Evolutionary conservation across 805 yeast species (phyloP).

Genomic region (Starmerella geochares): DNA sequence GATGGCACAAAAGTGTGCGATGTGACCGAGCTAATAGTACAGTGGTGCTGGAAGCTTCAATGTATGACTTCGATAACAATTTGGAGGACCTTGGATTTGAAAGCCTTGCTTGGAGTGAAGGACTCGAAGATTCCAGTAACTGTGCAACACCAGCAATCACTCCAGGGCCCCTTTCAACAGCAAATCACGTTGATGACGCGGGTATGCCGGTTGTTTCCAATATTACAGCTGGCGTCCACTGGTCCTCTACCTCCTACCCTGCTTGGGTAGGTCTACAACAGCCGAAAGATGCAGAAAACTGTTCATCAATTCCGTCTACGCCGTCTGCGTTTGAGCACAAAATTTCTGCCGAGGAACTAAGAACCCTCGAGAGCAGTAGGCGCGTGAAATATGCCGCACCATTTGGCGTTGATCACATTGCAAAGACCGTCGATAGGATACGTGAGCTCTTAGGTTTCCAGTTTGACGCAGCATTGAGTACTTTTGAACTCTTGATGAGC

Average conservation of each 20-base stretch:
- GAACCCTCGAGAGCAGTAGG: background rate
- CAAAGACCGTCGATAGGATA: slow-evolving; percentile 44
- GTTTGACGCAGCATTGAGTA: slow-evolving; percentile 50
- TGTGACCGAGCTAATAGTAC: background rate
- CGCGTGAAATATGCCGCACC: slow-evolving; percentile 15
- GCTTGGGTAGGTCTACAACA: slow-evolving; percentile 63
- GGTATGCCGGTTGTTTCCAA: slow-evolving; percentile 10
- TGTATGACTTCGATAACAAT: background rate
- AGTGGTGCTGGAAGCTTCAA: background rate
- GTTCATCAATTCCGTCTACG: background rate
- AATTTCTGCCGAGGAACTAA: background rate
- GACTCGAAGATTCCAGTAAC: background rate
- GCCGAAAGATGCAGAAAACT: background rate
- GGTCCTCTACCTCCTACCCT: slow-evolving; percentile 58
- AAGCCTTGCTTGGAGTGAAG: slow-evolving; percentile 7
- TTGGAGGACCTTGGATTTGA: slow-evolving; percentile 8
- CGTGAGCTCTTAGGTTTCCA: slow-evolving; percentile 58
- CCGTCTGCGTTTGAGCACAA: background rate
- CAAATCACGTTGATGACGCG: background rate
- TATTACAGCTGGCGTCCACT: slow-evolving; percentile 24
- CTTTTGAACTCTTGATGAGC: slow-evolving; percentile 55
- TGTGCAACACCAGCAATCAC: slow-evolving; percentile 14
- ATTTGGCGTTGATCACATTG: slow-evolving; percentile 38
- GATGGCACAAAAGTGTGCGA: background rate
- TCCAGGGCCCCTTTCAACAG: slow-evolving; percentile 14